Base-by-base conservation (phyloP, 257 asterid species). In the Capsicum baccatum region DNA sequence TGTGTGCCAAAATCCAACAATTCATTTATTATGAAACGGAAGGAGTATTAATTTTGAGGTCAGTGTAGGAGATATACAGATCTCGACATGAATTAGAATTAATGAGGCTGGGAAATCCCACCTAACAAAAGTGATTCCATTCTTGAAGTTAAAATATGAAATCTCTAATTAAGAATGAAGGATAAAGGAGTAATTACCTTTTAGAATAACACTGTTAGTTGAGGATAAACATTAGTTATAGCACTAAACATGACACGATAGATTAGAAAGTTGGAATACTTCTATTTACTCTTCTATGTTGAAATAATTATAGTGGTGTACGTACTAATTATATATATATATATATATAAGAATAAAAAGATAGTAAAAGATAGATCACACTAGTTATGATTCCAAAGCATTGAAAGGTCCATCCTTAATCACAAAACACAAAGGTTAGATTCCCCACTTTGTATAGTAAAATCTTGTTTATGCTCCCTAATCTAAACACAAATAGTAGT, bases 191-290 rank as follows among this genome's bases (percentile, higher is more conserved):
- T 2, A 12, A 1, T 13, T 66, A 0, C 1, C n/a, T 4, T 13
- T 6, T 15, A 33, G 3, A 3, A 37, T 15, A 35, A 0, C 4
- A 11, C 37, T 64, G 3, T 26, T 64, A 6, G 6, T 14, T 85
- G 83, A 83, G 87, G 85, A 82, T 86, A 85, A 57, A 87, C 88
- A 87, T 88, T 59, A 57, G 48, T 60, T 83, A 85, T 80, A 88
- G 91, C 68, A 48, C 82, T 88, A 86, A 90, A 79, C 87, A 88
- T 74, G 95, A 92, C 90, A 87, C 84, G 94, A 92, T 89, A 87
- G 97, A 85, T 88, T 85, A 84, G 88, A 87, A 83, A 55, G 35
- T 69, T 48, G 68, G 64, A 83, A 33, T 76, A 33, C 17, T 68
- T 57, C 54, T 67, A 6, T 3, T 48, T 17, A 14, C 9, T 48